phyloP scores from a whole-genome alignment of 2,329 filamentous ascomycete genomes.

The Aspergillus luchuensis region DNA sequence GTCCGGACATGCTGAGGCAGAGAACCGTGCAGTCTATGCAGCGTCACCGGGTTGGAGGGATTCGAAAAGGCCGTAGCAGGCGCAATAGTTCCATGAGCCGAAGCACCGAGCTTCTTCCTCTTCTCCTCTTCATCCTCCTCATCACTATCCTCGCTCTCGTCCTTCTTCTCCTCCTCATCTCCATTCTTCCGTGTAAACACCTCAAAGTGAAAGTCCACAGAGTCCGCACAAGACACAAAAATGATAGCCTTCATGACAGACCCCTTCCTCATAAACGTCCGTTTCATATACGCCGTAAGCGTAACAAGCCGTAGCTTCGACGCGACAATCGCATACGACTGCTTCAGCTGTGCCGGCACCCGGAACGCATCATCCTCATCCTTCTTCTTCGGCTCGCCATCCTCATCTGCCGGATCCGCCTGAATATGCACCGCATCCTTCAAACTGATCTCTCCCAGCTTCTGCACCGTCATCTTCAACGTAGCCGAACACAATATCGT shows the following conservation, averaged over 20 bases:
- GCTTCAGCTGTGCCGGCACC: conserved; percentile 90
- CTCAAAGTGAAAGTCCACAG: conserved; percentile 94
- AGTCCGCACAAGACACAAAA: conserved; percentile 95
- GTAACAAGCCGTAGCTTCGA: conserved; percentile 90
- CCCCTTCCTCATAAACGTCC: conserved; percentile 82
- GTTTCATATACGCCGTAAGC: conserved; percentile 78
- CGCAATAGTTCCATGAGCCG: conserved; percentile 49
- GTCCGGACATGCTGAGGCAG: conserved; percentile 85
- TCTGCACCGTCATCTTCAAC: conserved; percentile 96
- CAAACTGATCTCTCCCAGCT: conserved; percentile 89
- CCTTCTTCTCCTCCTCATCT: conserved; percentile 26
- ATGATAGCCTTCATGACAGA: conserved; percentile 96
- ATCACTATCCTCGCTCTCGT: conserved; percentile 19
- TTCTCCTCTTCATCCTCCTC: conserved; percentile 29
- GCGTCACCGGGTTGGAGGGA: conserved; percentile 71
- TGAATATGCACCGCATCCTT: conserved; percentile 89
- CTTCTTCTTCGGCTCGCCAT: conserved; percentile 54
- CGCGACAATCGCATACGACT: conserved; percentile 83
- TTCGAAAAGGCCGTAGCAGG: conserved; percentile 73
- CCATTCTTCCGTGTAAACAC: conserved; percentile 61
- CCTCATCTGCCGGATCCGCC: conserved; percentile 60
- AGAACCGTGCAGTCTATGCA: conserved; percentile 90
- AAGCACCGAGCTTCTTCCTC: conserved; percentile 27
- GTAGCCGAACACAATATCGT: conserved; percentile 95
- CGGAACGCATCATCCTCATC: conserved; percentile 65